These are phyloP conservation scores for Firmiana major DNA, from an alignment of 345 rosid species.

Conservation along the genomic window DNA sequence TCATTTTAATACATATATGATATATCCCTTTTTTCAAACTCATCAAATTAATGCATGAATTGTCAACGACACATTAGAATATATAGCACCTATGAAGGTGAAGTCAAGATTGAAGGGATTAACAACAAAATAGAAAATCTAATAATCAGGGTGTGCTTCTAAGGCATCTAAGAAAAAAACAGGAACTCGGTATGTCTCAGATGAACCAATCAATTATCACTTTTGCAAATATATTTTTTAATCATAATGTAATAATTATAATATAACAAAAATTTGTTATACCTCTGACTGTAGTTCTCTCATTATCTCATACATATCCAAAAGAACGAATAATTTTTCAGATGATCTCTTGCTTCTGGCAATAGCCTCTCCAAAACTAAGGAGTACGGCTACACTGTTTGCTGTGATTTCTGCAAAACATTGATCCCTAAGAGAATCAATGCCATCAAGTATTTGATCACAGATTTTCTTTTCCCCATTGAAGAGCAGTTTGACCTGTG, in stretches of 20 bases:
- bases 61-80: not conserved
- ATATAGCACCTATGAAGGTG: not conserved
- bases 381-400: conserved; percentile 70
- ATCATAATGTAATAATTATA: not conserved
- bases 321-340: conserved; percentile 79
- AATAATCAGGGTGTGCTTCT: not conserved
- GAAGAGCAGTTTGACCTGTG: conserved; percentile 85
- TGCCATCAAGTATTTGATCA: conserved; percentile 74
- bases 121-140: not conserved
- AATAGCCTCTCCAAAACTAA: conserved; percentile 94
- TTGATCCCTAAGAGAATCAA: conserved; percentile 73
- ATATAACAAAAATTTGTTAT: conserved; percentile 18
- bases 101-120: not conserved
- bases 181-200: not conserved
- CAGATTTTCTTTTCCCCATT: conserved; percentile 89
- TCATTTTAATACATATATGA: not conserved
- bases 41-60: not conserved
- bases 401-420: conserved; percentile 85
- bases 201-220: not conserved
- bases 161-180: not conserved
- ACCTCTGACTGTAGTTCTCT: conserved; percentile 93
- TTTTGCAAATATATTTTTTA: not conserved
- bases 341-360: conserved; percentile 99
- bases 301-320: conserved; percentile 99
- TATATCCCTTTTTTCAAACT: not conserved